Base-by-base conservation (phyloP, 2,329 filamentous ascomycete genomes). In the Diaporthe capsici region DNA sequence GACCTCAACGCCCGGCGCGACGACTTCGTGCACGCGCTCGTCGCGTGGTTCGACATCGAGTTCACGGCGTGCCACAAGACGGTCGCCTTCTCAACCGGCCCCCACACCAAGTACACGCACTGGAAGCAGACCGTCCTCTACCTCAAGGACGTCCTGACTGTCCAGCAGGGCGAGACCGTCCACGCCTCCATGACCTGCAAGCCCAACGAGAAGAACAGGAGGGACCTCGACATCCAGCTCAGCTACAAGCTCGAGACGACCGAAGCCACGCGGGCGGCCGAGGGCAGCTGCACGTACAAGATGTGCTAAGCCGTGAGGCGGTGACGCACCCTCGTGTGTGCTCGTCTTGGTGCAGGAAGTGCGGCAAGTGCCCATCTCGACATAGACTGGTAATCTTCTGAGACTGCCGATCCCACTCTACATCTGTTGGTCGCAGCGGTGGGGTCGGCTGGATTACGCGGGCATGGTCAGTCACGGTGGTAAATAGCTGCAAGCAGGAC, bases 91-190 rank as follows among this genome's bases (percentile, higher is more conserved):
- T 98, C 95, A 72, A 99, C 97, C 25, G 97, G 97, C 31, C 97
- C 97, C 39, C 97, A 98, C 87, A 97, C 96, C 81, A 98, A 98
- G 88, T 98, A 98, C 88, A 99, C 97, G 25, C 97, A 99, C 90
- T 99, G 97, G 97, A 99, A 99, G 89, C 97, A 99, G 89, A 99
- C 97, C 17, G 97, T 99, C 78, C 98, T 99, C 88, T 99, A 99
- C 87, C 90, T 99, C 78, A 92, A 94, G 82, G 96, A 99, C 80
- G 94, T 98, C 47, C 88, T 99, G 78, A 98, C 96, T 25, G 95
- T 98, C 51, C 93, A 98, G 85, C 90, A 95, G 82, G 95, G 94
- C 75, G 97, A 99, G 88, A 89, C 91, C 81, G 89, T 99, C 76
- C 86, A 88, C 76, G 94, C 95, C 81, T 88, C 89, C 44, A 87